Percentiles rank a stretch among this genome's conserved stretches.
phyloP scores from a whole-genome alignment of 352 stramenopile genomes.

The Pythium scleroteichum region DNA sequence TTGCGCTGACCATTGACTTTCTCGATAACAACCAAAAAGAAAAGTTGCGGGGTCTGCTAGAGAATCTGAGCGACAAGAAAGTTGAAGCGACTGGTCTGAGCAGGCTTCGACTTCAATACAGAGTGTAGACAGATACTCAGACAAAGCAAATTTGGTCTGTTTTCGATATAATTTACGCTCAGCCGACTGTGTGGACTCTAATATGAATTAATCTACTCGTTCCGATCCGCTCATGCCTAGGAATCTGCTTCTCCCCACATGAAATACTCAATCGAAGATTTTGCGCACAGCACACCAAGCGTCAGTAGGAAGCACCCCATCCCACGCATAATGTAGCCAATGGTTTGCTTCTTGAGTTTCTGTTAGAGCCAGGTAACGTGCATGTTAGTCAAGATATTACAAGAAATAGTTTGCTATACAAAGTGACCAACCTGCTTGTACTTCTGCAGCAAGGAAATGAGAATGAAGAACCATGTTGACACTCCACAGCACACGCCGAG shows the following conservation, averaged over 20 bases:
- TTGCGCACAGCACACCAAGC: slow-evolving; percentile 77
- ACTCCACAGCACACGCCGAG: slow-evolving; percentile 84
- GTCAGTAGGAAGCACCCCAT: slow-evolving; percentile 85
- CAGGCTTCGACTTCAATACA: background rate
- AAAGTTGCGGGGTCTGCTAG: slow-evolving; percentile 39
- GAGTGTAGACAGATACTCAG: no score
- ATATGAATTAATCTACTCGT: slow-evolving; percentile 8
- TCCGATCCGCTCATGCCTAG: slow-evolving; percentile 28
- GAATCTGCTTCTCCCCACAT: slow-evolving; percentile 41
- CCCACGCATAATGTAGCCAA: slow-evolving; percentile 79
- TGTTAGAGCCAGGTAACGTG: slow-evolving; percentile 28
- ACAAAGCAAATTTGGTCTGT: background rate
- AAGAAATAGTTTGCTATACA: no score
- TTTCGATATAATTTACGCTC: slow-evolving; percentile 20
- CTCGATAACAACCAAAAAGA: slow-evolving; percentile 69
- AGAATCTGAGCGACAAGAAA: slow-evolving; percentile 15
- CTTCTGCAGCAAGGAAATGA: slow-evolving; percentile 85
- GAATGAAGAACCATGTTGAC: slow-evolving; percentile 88
- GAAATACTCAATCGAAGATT: slow-evolving; percentile 88
- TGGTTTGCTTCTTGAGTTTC: slow-evolving; percentile 85
- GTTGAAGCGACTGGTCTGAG: background rate
- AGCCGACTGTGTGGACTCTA: slow-evolving; percentile 9
- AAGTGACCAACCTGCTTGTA: slow-evolving; percentile 79
- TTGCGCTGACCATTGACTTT: slow-evolving; percentile 70
- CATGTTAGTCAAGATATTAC: no score